These are phyloP conservation scores for Xylaria acuta DNA, from an alignment of 495 filamentous ascomycete species.

Conservation along the genomic window DNA sequence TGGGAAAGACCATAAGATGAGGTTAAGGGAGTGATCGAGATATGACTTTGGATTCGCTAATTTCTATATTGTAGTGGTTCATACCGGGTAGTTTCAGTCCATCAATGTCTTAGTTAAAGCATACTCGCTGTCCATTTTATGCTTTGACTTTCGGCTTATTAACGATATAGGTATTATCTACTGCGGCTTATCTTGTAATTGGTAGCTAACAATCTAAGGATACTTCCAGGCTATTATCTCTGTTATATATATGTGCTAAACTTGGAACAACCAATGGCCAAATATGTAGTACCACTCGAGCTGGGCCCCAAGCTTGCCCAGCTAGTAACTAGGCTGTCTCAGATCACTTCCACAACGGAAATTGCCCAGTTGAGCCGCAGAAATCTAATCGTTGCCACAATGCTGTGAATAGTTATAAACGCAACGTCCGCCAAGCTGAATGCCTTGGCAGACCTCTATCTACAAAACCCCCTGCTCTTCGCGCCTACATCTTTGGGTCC, in stretches of 20 bases:
- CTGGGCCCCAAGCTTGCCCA: not conserved
- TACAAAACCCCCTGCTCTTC: not conserved
- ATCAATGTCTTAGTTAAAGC: not conserved
- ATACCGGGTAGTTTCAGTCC: not conserved
- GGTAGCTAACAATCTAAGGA: no score
- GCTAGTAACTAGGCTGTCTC: not conserved
- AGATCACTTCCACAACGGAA: not conserved
- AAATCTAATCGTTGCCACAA: not conserved
- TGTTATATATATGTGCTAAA: no score
- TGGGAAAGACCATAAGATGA: no score
- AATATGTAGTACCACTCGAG: not conserved
- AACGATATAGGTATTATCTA: not conserved
- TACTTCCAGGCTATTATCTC: no score
- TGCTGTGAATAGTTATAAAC: not conserved
- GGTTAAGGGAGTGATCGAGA: not conserved
- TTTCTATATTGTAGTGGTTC: no score
- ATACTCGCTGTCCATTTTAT: not conserved
- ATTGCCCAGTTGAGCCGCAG: not conserved
- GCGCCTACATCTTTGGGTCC: not conserved
- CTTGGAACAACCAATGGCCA: not conserved
- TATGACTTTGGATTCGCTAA: no score
- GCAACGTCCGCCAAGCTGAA: conserved; percentile 1
- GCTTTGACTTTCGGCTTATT: not conserved
- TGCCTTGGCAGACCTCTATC: not conserved
- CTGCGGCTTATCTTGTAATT: no score